These are phyloP conservation scores for Kockiozyma suomiensis DNA, from an alignment of 805 yeast genomes.

Conservation along the genomic window DNA sequence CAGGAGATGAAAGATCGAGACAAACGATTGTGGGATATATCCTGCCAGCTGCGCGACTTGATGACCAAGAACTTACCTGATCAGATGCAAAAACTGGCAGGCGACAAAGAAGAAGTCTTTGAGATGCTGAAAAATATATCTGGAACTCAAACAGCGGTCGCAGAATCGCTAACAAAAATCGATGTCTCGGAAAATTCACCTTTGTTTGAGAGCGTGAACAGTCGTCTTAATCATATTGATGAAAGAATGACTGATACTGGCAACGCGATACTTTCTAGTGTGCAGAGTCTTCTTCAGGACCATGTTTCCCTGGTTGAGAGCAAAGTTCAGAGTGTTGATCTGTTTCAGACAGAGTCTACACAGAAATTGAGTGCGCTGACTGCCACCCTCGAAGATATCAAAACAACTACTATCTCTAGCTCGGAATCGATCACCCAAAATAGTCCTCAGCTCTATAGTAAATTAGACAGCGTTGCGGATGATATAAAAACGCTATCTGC, in stretches of 20 bases:
- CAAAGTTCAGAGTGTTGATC: background rate
- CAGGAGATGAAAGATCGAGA: background rate
- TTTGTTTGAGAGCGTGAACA: background rate
- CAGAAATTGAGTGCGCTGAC: background rate
- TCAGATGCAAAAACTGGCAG: background rate
- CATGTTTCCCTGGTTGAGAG: background rate
- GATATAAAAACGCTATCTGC: conserved; percentile 5
- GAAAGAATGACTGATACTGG: background rate
- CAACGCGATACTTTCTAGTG: background rate
- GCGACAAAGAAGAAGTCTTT: background rate
- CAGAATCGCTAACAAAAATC: background rate
- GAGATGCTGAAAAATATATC: background rate
- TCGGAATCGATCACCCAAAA: conserved; percentile 16
- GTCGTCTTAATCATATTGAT: background rate
- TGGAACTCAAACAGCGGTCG: background rate
- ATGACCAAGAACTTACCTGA: background rate
- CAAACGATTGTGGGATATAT: background rate
- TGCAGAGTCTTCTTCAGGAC: background rate
- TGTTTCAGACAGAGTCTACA: background rate
- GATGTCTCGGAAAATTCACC: background rate
- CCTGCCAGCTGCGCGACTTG: background rate
- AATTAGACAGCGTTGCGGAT: conserved; percentile 25
- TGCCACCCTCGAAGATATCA: conserved; percentile 12
- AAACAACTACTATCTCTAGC: background rate
- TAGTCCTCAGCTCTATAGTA: conserved; percentile 15